Evolutionary conservation across 352 stramenopile species (phyloP).

Genomic region (Blastocystis sp.): DNA sequence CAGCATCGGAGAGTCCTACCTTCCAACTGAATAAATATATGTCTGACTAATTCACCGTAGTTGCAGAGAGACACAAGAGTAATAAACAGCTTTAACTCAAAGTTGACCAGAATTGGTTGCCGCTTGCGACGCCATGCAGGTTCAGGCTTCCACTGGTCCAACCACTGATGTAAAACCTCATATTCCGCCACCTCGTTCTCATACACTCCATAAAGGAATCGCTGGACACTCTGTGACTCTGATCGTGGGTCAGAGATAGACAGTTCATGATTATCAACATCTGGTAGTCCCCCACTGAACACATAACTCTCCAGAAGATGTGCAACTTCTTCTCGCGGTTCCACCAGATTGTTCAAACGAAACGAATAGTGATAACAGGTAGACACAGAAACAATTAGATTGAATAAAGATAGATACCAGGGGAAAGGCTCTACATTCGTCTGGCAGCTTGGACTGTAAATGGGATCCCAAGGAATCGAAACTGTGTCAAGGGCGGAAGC

Average conservation of each 20-base stretch:
- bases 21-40: background rate
- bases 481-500: background rate
- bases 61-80: background rate
- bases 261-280: background rate
- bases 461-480: background rate
- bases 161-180: background rate
- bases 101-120: background rate
- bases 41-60: background rate
- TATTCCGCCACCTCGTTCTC: slow-evolving; percentile 37
- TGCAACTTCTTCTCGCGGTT: background rate
- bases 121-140: background rate
- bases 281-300: background rate
- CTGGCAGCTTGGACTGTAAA: background rate
- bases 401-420: background rate
- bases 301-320: slow-evolving; percentile 11
- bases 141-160: background rate
- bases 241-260: background rate
- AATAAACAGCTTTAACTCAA: background rate
- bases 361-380: slow-evolving; percentile 17
- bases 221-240: background rate
- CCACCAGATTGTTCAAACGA: background rate
- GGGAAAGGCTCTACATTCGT: background rate
- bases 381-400: background rate
- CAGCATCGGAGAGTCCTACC: background rate
- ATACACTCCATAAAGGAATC: background rate